These are phyloP conservation scores for Sarocladiaceae sp. DNA, from an alignment of 2,329 filamentous ascomycete genomes.

Conservation along the genomic window DNA sequence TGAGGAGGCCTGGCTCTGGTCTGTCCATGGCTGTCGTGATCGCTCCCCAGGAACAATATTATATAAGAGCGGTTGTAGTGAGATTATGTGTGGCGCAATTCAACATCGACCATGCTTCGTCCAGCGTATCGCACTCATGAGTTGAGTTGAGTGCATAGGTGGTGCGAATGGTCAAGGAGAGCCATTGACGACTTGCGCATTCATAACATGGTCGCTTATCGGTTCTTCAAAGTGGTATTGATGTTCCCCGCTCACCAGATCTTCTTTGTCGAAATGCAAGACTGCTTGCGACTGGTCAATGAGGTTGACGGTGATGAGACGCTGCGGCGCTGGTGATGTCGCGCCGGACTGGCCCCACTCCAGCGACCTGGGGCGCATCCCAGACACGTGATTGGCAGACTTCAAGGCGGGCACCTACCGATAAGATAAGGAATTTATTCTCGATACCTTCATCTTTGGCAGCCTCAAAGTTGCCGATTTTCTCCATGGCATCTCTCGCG, in stretches of 20 bases:
- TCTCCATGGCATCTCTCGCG: background rate
- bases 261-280: background rate
- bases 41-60: background rate
- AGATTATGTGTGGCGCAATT: background rate
- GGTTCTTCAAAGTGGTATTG: no score
- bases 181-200: background rate
- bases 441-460: background rate
- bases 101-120: background rate
- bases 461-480: background rate
- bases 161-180: background rate
- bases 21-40: constrained; percentile 42
- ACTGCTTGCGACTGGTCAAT: background rate
- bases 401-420: constrained; percentile 2
- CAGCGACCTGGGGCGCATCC: background rate
- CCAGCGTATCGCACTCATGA: background rate
- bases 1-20: constrained; percentile 58
- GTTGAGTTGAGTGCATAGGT: background rate
- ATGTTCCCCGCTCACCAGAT: no score
- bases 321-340: background rate
- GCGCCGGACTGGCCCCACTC: background rate
- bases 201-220: background rate
- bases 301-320: background rate
- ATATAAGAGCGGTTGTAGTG: background rate
- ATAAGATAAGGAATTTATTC: constrained; percentile 19
- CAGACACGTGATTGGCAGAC: constrained; percentile 3